These are phyloP conservation scores for Globisporangium parvum DNA, from an alignment of 352 stramenopile species.

Conservation along the genomic window DNA sequence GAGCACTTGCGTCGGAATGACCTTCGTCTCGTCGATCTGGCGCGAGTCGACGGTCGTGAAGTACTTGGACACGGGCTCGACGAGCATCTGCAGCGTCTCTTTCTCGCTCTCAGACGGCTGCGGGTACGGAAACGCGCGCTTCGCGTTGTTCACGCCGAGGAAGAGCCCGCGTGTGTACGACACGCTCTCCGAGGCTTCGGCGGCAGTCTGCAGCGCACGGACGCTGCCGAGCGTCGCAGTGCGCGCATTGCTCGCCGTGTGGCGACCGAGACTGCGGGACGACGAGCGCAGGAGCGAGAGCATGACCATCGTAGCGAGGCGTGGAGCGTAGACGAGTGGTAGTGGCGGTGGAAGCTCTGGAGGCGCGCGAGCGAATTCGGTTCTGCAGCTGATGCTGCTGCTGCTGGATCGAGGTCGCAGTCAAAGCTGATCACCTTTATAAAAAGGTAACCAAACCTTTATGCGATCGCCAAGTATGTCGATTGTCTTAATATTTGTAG, in stretches of 20 bases:
- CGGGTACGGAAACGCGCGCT: conserved; percentile 76
- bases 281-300: conserved; percentile 34
- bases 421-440: no score
- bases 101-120: conserved; percentile 59
- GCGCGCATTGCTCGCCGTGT: conserved; percentile 12
- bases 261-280: conserved; percentile 6
- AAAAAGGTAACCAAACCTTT: no score
- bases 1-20: conserved; percentile 65
- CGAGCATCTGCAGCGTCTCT: conserved; percentile 83
- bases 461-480: no score
- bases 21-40: conserved; percentile 78
- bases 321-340: background rate
- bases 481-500: no score
- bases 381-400: conserved; percentile 1
- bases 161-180: conserved; percentile 83
- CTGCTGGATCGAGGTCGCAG: background rate
- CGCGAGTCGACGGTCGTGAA: conserved; percentile 65
- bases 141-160: conserved; percentile 75
- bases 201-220: conserved; percentile 62
- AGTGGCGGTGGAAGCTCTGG: background rate
- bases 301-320: conserved; percentile 27
- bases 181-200: conserved; percentile 51
- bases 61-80: conserved; percentile 77
- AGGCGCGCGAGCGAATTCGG: conserved; percentile 10
- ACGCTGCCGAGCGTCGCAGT: conserved; percentile 11